Evolutionary conservation across 352 stramenopile genomes (phyloP), one percentile per base, ranked within the genome.

Genomic region (Globisporangium cystogenes): DNA sequence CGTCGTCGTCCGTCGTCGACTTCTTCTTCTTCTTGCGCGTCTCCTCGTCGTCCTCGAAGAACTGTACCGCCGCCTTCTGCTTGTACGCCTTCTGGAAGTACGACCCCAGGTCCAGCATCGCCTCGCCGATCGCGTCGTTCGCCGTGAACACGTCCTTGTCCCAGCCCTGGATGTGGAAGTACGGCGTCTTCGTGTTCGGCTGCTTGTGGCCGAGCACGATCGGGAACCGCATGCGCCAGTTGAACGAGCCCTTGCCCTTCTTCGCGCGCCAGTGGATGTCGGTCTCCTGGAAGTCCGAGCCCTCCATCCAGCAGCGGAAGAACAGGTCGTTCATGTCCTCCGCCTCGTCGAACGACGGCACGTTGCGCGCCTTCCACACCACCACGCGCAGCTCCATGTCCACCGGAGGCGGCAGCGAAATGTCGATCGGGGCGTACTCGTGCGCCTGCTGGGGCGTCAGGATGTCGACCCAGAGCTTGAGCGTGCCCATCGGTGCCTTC

Each of bases 201-300:
- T 91, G 76, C 55, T 93, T 91, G 63, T 91, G 80, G 1, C 80
- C 80, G 1, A 97, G 63, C n/a, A 79, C 73, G 24, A 98, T 79
- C 7, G 85, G 76, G 65, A 97, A 97, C 67, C 97, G 97, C 71
- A 98, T 90, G 35, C 93, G 87, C 86, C 90, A 98, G 69, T 98
- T 98, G 61, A 94, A 98, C 27, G 81, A 96, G 14, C 77, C 90
- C 67, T 96, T 96, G 59, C 93, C 93, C 59, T 95, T 96, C 67
- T 97, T 97, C 15, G 79, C 85, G 41, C 93, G 86, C 92, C 90
- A 98, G 64, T 98, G 92, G 33, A 95, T 97, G 61, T 98, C 93
- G 3, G 93, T 98, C 53, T 93, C 76, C 59, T 93, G 81, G 56
- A 67, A 84, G 0, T 87, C 66, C 1, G 71, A 76, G 1, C 87